Evolutionary conservation across 2,329 filamentous ascomycete species (phyloP), one percentile per base, ranked within the genome.

Genomic region (Cylindrodendrum hubeiense): DNA sequence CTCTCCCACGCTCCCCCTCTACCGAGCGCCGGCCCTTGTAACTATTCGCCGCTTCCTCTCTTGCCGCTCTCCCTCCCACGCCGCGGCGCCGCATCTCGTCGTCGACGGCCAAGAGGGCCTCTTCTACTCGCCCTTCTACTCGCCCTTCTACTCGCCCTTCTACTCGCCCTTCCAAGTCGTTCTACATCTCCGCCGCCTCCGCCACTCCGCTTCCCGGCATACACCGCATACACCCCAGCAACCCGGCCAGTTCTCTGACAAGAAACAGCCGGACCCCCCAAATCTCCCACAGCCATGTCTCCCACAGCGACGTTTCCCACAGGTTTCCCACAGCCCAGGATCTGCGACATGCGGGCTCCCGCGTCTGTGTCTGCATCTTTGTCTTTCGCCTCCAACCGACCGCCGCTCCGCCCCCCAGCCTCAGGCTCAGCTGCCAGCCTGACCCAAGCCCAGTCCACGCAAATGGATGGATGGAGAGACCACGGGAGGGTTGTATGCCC

Each of bases 311-410:
- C 7, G 37, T 65, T 44, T 65, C 57, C 51, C 57, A 52, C n/a
- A 39, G 33, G 33, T 65, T 43, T 65, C 56, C 50, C 56, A 51
- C 62, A 37, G 50, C 12, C 62, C 51, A 44, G 51, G 56, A 52
- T 72, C 65, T 66, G 58, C 66, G 64, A 69, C 62, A 71, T 72
- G 70, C 70, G 71, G 65, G 63, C 70, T 73, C 65, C 70, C 71
- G 70, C 65, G 67, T 71, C 43, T 52, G 39, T 60, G 54, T 60
- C 56, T 64, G 28, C 28, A 12, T 30, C 30, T 56, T 19, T 44
- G 8, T 41, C 37, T 39, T 66, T 71, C 26, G 65, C 60, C 68
- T 72, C 58, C 63, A 47, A 41, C 53, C 41, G 43, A 28, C 43
- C 43, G 43, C 50, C 52, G 50, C 55, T 52, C 49, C 43, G 57